Conservation (phyloP, 805 yeast genomes). For the Wickerhamiella bombiphila region DNA sequence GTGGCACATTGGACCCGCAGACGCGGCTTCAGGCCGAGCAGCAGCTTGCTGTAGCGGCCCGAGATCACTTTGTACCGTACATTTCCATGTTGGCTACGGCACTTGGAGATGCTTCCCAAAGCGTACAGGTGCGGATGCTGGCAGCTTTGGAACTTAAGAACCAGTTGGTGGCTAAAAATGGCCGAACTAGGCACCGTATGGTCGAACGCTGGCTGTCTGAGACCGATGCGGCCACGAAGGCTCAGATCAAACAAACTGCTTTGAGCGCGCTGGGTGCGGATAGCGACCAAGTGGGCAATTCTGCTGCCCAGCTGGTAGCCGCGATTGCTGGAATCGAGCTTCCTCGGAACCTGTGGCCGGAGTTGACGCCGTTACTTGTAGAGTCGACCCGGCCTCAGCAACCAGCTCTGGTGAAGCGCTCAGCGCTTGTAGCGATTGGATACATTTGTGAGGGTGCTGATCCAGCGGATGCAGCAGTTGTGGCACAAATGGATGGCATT, state of each 20-base stretch:
- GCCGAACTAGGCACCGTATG: slow-evolving; percentile 39
- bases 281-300: slow-evolving; percentile 67
- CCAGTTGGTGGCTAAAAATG: slow-evolving; percentile 71
- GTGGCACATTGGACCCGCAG: slow-evolving; percentile 33
- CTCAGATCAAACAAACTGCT: slow-evolving; percentile 47
- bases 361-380: slow-evolving; percentile 67
- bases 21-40: slow-evolving; percentile 61
- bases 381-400: slow-evolving; percentile 71
- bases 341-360: slow-evolving; percentile 79
- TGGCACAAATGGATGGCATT: slow-evolving; percentile 78
- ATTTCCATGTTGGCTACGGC: slow-evolving; percentile 55
- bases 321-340: slow-evolving; percentile 94
- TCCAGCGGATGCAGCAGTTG: slow-evolving; percentile 60
- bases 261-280: slow-evolving; percentile 47
- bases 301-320: slow-evolving; percentile 89
- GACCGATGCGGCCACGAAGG: slow-evolving; percentile 40
- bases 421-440: slow-evolving; percentile 80
- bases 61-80: slow-evolving; percentile 60
- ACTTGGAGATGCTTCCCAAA: slow-evolving; percentile 43
- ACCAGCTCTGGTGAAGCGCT: slow-evolving; percentile 67
- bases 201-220: slow-evolving; percentile 49
- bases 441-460: slow-evolving; percentile 93
- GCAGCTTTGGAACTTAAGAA: slow-evolving; percentile 83
- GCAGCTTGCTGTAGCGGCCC: slow-evolving; percentile 55
- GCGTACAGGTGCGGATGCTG: slow-evolving; percentile 74